Evolutionary conservation across 2,329 filamentous ascomycete genomes (phyloP), one percentile per base, ranked within the genome.

Genomic region (Aspergillus pseudoviridinutans): DNA sequence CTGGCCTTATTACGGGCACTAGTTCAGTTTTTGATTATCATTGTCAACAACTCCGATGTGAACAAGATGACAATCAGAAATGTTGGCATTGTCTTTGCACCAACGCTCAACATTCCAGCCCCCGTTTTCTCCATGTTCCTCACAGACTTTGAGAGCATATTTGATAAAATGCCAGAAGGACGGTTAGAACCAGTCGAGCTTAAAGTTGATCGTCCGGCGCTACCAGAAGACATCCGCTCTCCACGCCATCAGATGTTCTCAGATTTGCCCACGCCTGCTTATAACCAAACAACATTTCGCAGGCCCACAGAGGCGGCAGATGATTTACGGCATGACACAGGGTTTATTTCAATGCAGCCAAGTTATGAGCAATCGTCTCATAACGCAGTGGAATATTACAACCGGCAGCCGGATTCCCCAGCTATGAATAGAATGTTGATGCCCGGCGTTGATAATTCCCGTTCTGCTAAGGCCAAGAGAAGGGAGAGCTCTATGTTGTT

Each of bases 51-150:
- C 66, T 82, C 91, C 6, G 87, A 90, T 66, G 80, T 89, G 61
- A 99, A 99, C 79, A 97, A 97, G 81, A 99, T 99, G 94, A 97
- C 90, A 10, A 90, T 97, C 54, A 87, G 93, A 64, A 99, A 99
- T 69, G 91, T 99, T 55, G 93, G 94, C 62, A 97, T 99, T 66
- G 93, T 99, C 56, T 99, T 99, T 74, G 96, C 94, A 17, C 94
- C 94, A 0, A 97, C 94, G 0, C 82, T 99, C 54, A 97, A 97
- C 73, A 96, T 99, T 47, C 93, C 94, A 0, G 92, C 92, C 0
- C 92, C 93, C 0, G 88, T 99, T 10, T 97, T 99, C 72, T 92
- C 92, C 3, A 84, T 95, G 73, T 94, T 99, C 74, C 81, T 99
- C 57, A 92, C 94, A 62, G 92, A 97, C 68, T 97, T 91, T 70